These are phyloP conservation scores for Colletotrichum sp. DNA, from an alignment of 2,329 filamentous ascomycete genomes.

Conservation along the genomic window DNA sequence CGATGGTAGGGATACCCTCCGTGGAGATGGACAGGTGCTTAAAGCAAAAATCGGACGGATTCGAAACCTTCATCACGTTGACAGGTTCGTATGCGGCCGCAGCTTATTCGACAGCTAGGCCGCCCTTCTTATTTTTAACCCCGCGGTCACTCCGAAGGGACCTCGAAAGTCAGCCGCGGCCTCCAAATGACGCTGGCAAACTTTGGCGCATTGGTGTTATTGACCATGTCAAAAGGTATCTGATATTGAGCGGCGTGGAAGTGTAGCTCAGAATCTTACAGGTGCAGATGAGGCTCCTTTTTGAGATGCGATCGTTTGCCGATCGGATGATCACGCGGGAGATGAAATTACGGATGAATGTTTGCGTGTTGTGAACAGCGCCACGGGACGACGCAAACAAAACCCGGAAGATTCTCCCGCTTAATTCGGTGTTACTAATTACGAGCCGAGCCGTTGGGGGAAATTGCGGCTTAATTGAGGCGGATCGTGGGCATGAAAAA, in stretches of 20 bases:
- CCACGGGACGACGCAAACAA: background rate
- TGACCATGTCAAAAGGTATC: fast-evolving
- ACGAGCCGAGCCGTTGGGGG: background rate
- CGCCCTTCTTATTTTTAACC: background rate
- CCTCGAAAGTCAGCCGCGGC: background rate
- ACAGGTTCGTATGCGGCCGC: background rate
- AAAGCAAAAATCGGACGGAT: background rate
- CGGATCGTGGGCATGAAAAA: background rate
- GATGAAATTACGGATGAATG: background rate
- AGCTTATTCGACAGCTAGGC: background rate
- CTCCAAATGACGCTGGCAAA: background rate
- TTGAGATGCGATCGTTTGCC: background rate
- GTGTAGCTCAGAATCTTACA: background rate
- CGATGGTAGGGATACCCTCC: background rate
- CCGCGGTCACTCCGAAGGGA: background rate
- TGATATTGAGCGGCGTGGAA: fast-evolving
- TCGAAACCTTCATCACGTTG: background rate
- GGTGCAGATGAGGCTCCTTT: background rate
- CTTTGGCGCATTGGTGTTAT: background rate
- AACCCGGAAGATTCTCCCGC: background rate
- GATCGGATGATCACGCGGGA: background rate
- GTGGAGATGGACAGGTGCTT: background rate
- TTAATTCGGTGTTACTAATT: background rate
- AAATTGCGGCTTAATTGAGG: background rate
- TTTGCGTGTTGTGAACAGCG: background rate